Evolutionary conservation across 257 asterid genomes (phyloP).

Genomic region (Petunia axillaris): DNA sequence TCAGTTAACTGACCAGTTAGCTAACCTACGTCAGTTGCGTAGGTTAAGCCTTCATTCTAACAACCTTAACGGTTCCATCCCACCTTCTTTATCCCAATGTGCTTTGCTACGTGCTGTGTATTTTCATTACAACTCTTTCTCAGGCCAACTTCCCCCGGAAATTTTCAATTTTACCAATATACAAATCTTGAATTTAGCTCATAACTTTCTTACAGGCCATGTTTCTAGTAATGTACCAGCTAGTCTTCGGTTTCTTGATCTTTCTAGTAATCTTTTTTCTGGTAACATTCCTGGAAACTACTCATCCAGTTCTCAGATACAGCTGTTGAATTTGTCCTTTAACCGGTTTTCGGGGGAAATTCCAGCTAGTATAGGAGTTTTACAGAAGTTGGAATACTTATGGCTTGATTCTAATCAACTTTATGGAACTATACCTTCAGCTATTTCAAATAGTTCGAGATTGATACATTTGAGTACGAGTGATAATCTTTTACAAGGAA

Average conservation of each 20-base stretch:
- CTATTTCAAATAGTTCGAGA: conserved; percentile 62
- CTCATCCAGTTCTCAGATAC: conserved; percentile 41
- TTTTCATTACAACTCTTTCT: conserved; percentile 52
- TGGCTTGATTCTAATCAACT: conserved; percentile 63
- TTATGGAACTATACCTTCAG: conserved; percentile 70
- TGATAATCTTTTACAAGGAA: conserved; percentile 57
- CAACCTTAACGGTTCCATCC: conserved; percentile 53
- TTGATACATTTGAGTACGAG: conserved; percentile 65
- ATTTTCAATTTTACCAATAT: conserved; percentile 51
- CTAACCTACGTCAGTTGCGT: conserved; percentile 60
- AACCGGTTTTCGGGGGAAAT: conserved; percentile 56
- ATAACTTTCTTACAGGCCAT: conserved; percentile 54
- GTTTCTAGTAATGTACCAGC: conserved; percentile 46
- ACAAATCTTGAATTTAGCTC: conserved; percentile 52
- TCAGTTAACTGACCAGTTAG: conserved; percentile 42
- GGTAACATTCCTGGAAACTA: conserved; percentile 47
- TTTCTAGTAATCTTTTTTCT: conserved; percentile 57
- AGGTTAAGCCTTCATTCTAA: conserved; percentile 67
- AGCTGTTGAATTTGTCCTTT: conserved; percentile 52
- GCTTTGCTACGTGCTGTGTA: conserved; percentile 49
- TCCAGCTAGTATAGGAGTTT: conserved; percentile 61
- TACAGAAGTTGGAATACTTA: conserved; percentile 54
- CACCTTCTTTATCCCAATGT: conserved; percentile 55
- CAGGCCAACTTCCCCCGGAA: conserved; percentile 47
- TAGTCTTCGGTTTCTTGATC: conserved; percentile 49